Evolutionary conservation across 352 stramenopile species (phyloP).

Genomic region (Globisporangium canariense): DNA sequence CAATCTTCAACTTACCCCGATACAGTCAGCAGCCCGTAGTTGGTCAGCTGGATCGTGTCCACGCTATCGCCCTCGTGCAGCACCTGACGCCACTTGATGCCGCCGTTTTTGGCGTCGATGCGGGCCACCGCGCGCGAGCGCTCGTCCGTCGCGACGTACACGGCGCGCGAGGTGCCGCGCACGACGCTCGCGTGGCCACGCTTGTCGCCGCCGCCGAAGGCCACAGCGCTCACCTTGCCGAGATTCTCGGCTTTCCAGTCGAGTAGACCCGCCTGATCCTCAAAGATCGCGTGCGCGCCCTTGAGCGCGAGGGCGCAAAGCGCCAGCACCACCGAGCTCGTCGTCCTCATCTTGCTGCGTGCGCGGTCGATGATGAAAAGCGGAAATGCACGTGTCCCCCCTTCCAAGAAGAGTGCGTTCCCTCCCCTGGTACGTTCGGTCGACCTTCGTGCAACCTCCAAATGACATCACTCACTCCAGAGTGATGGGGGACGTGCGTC

Average conservation of each 20-base stretch:
- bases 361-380: neutral
- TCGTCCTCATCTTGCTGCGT: slow-evolving; percentile 3
- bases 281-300: slow-evolving; percentile 41
- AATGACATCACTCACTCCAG: neutral
- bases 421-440: neutral
- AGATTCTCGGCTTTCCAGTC: slow-evolving; percentile 76
- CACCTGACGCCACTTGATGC: slow-evolving; percentile 75
- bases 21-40: slow-evolving; percentile 58
- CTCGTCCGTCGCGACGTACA: slow-evolving; percentile 73
- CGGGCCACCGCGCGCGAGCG: slow-evolving; percentile 57
- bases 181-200: slow-evolving; percentile 32
- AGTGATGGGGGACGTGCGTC: neutral
- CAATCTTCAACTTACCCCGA: slow-evolving; percentile 40
- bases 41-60: slow-evolving; percentile 67
- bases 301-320: slow-evolving; percentile 23
- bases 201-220: slow-evolving; percentile 45
- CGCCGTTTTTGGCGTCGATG: slow-evolving; percentile 63
- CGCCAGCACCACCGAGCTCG: slow-evolving; percentile 17
- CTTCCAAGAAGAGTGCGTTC: neutral
- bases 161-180: slow-evolving; percentile 37
- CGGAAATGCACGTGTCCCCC: slow-evolving; percentile 9
- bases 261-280: slow-evolving; percentile 75
- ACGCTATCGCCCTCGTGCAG: slow-evolving; percentile 55
- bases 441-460: slow-evolving; percentile 7
- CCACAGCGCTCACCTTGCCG: slow-evolving; percentile 44